Evolutionary conservation across 352 stramenopile species (phyloP).

Genomic region (Aphanomyces euteiches): DNA sequence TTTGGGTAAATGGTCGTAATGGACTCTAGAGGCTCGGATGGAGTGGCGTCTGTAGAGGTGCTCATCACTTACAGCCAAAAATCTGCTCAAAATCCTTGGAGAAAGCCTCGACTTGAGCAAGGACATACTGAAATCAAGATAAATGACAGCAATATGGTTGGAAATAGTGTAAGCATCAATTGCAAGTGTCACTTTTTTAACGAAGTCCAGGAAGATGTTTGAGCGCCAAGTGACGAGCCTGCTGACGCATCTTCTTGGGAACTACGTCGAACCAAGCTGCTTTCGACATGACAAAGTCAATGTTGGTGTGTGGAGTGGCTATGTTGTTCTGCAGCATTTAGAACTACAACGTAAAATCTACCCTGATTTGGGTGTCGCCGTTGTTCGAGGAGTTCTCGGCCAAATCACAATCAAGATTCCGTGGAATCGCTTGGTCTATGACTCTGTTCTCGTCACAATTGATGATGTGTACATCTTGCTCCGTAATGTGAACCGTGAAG

Average conservation of each 20-base stretch:
- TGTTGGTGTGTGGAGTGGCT: constrained; percentile 81
- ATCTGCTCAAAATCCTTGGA: too few species aligned
- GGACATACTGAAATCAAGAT: too few species aligned
- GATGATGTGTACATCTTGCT: constrained; percentile 83
- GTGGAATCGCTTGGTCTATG: constrained; percentile 84
- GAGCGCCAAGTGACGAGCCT: constrained; percentile 83
- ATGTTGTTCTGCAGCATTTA: constrained; percentile 76
- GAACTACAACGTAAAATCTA: constrained; percentile 78
- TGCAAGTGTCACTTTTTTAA: too few species aligned
- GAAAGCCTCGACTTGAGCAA: too few species aligned
- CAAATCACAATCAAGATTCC: constrained; percentile 88
- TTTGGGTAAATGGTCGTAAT: too few species aligned
- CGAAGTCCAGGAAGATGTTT: constrained; percentile 50
- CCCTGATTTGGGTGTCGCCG: constrained; percentile 41
- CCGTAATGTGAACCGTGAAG: constrained; percentile 51
- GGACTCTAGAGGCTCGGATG: too few species aligned
- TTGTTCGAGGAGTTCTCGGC: constrained; percentile 68
- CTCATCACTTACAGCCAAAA: too few species aligned
- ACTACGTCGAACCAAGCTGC: constrained; percentile 82
- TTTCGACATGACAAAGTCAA: constrained; percentile 88
- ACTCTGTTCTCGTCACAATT: constrained; percentile 82
- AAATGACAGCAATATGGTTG: too few species aligned
- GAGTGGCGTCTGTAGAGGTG: too few species aligned
- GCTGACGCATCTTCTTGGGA: constrained; percentile 79
- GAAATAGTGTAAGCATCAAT: too few species aligned